phyloP scores from a whole-genome alignment of 257 asterid genomes.

The Solanum arcanum region DNA sequence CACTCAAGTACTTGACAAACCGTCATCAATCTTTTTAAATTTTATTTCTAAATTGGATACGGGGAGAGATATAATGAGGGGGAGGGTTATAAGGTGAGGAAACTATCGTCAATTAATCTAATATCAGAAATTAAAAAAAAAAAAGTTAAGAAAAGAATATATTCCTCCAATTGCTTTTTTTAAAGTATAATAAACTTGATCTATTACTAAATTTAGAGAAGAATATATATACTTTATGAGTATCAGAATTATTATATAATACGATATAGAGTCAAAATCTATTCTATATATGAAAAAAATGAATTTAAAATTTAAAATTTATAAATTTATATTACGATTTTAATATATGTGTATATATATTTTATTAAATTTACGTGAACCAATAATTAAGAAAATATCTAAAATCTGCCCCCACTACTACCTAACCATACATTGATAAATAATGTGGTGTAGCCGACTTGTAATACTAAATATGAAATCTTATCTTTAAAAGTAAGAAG shows the following conservation, averaged over 20 bases:
- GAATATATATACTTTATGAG: neutral
- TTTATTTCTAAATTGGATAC: no score
- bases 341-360: no score
- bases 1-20: neutral
- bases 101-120: neutral
- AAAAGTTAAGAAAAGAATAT: neutral
- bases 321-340: fast-evolving
- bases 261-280: neutral
- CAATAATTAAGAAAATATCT: neutral
- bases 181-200: neutral
- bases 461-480: neutral
- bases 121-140: neutral
- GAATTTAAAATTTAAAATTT: neutral
- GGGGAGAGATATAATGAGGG: neutral
- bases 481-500: neutral
- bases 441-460: neutral
- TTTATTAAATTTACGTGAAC: neutral
- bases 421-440: neutral
- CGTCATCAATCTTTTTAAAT: no score
- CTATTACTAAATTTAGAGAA: neutral
- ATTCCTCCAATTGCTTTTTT: neutral
- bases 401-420: neutral
- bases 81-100: neutral
- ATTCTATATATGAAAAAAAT: fast-evolving
- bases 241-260: neutral